Evolutionary conservation across 1,139 yeast genomes (phyloP), one percentile per base, ranked within the genome.

Genomic region (Yamadazyma pseudoaaseri): DNA sequence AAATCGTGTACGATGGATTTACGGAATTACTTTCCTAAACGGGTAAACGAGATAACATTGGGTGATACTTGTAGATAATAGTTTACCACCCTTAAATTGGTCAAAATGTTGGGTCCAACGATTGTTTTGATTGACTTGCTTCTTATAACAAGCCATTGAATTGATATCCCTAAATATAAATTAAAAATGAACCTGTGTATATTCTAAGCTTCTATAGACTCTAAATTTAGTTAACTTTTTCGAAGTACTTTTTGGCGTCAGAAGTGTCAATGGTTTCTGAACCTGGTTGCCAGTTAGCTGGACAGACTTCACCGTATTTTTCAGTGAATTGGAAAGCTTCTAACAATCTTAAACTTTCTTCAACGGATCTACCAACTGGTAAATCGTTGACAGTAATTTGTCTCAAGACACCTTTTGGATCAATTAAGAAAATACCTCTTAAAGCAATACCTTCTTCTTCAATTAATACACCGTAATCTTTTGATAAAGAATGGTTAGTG

Each of bases 241-340:
- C 59, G 63, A 86, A 86, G 85, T 84, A 86, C 60, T 79, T 86
- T 76, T 85, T 84, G 53, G 96, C 85, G 54, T 75, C 79, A 37
- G 67, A 75, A 53, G 87, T 92, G 54, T 85, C 83, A 75, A 90
- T 90, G 70, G 96, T 86, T 59, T 86, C 95, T 44, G 87, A 66
- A 73, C 97, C 97, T 71, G 94, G 90, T 55, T 86, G 86, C 97
- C 98, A 92, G 94, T 89, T 90, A 65, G 97, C 97, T 56, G 97
- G 97, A 73, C 96, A 86, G 52, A 92, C 97, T 72, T 92, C 96
- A 72, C 97, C 96, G 79, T 90, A 73, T 78, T 86, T 84, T 70
- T 90, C 96, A 58, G 96, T 84, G 87, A 92, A 89, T 76, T 90
- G 95, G 96, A 92, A 90, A 56, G 97, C 97, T 65, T 92, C 97